Evolutionary conservation across 1,284 basidiomycete genomes (phyloP), one percentile per base, ranked within the genome.

Genomic region (Phellopilus nigrolimitatus): DNA sequence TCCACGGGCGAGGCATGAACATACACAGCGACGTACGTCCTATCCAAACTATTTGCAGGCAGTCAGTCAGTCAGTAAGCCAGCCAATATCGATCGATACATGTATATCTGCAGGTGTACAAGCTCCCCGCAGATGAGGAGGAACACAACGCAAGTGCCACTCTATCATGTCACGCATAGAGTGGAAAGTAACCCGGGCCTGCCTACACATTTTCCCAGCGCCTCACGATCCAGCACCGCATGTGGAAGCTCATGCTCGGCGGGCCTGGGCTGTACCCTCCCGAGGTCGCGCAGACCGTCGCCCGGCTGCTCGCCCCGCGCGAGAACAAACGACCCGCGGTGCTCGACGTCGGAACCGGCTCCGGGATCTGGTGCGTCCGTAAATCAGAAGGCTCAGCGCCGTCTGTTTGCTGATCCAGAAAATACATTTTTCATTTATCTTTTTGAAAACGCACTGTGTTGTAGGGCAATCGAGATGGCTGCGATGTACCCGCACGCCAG

Each of bases 381-480:
- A 37, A 37, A n/a, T n/a, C n/a, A n/a, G n/a, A n/a, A n/a, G n/a
- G n/a, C n/a, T n/a, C n/a, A n/a, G n/a, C n/a, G n/a, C n/a, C n/a
- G n/a, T n/a, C n/a, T n/a, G n/a, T n/a, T n/a, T n/a, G n/a, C n/a
- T n/a, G n/a, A n/a, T n/a, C n/a, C n/a, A n/a, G n/a, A n/a, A n/a
- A 34, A 9, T 34, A 34, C n/a, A 36, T n/a, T 36, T 36, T n/a
- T 36, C 6, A 30, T 36, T 36, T 36, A 15, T 17, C 15, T 37
- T n/a, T n/a, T n/a, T n/a, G n/a, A n/a, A n/a, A n/a, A n/a, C n/a
- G n/a, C n/a, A n/a, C n/a, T n/a, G n/a, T 37, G n/a, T 37, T 3
- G n/a, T 21, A 54, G 53, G 53, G 53, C 53, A 27, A 47, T 43
- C 25, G 53, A 54, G 31, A 54, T 54, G 53, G 53, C 53, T 33